Conservation (phyloP, 2,329 filamentous ascomycete genomes). For the Hypoxylon sp. region DNA sequence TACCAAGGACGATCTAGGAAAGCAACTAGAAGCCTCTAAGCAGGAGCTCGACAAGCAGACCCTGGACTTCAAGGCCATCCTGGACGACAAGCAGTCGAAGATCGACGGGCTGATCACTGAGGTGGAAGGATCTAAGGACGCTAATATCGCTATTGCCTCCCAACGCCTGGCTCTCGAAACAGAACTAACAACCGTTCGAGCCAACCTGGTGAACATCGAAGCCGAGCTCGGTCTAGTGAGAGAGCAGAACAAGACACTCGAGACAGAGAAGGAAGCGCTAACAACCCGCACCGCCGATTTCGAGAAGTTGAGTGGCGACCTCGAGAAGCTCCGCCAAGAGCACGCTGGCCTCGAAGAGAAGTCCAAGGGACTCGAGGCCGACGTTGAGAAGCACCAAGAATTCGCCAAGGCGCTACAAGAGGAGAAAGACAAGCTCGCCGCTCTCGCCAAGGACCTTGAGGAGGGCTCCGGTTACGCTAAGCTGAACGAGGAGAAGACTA, state of each 20-base stretch:
- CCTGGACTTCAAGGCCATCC: constrained; percentile 43
- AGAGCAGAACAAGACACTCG: constrained; percentile 46
- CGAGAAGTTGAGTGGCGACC: constrained; percentile 46
- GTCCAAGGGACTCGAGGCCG: constrained; percentile 48
- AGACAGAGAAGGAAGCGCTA: constrained; percentile 49
- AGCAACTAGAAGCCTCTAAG: constrained; percentile 46
- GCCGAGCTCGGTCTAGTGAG: constrained; percentile 46
- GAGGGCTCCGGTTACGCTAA: constrained; percentile 43
- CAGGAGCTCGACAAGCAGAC: constrained; percentile 46
- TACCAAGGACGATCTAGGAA: constrained; percentile 44
- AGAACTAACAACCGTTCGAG: constrained; percentile 43
- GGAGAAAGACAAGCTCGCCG: constrained; percentile 48
- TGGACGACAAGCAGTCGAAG: constrained; percentile 49
- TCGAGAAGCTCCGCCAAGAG: constrained; percentile 50
- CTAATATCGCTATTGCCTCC: constrained; percentile 51
- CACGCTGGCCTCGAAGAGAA: constrained; percentile 49
- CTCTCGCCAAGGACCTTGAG: constrained; percentile 48
- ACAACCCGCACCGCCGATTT: constrained; percentile 47
- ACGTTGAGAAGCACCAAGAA: constrained; percentile 49
- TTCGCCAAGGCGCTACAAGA: constrained; percentile 41
- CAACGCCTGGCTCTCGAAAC: constrained; percentile 47
- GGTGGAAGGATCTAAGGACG: constrained; percentile 51
- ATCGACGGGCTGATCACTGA: constrained; percentile 50
- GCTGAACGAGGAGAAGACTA: constrained; percentile 47
- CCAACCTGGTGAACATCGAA: constrained; percentile 46